Evolutionary conservation across 805 yeast genomes (phyloP), one percentile per base, ranked within the genome.

Genomic region (Teunomyces kruisii): DNA sequence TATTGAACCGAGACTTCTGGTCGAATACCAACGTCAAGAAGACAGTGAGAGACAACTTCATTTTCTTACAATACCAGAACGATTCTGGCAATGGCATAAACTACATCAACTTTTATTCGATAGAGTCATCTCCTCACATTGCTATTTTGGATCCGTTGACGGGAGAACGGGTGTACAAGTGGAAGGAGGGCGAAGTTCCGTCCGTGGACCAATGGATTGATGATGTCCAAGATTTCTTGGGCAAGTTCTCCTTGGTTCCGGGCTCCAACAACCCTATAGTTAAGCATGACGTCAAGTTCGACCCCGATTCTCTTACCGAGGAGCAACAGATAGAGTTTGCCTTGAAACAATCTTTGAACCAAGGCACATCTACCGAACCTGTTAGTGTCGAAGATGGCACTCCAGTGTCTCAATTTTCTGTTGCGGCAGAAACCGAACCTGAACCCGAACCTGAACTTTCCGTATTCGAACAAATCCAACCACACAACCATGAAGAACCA

Each of bases 111-210:
- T 84, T 86, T 56, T 91, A 94, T 62, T 84, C 85, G 3, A 75
- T 87, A 38, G 66, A 72, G 1, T 78, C 76, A 17, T 85, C 70
- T 60, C 99, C 99, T 1, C 97, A 94, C 61, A 83, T 94, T 33
- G 87, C 97, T 1, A 87, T 94, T 32, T 62, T 94, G 40, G 99
- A 94, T 58, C 97, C 99, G 2, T 81, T 91, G 61, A 94, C 99
- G 0, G 98, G 98, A 16, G 99, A 94, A 65, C 75, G 96, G 48
- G 78, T 89, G 45, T 77, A 78, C 53, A 74, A 74, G 43, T 94
- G 97, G 96, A 68, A 74, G n/a, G 76, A 72, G 37, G 79, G 78
- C 0, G 67, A 65, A 26, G 83, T 81, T 1, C 95, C 95, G 0
- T 67, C 68, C 14, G 71, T 76, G 0, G 74, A 75, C 3, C 71